These are phyloP conservation scores for Saturnispora bothae DNA, from an alignment of 805 yeast species.

Conservation along the genomic window DNA sequence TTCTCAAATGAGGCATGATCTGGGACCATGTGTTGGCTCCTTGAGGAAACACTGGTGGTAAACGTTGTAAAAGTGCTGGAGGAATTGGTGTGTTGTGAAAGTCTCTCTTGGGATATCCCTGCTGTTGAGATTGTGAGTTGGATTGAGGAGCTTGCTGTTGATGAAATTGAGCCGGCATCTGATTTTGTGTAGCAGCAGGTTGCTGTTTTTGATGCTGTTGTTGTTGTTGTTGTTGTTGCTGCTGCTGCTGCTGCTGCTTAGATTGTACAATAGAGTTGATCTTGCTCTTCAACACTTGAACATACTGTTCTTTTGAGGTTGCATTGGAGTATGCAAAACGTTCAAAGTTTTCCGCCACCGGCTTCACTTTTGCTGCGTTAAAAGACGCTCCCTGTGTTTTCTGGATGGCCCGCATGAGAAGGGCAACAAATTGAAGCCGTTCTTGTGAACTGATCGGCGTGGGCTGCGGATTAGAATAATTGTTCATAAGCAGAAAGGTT, in stretches of 20 bases:
- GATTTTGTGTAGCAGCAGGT: no score
- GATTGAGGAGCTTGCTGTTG: slow-evolving; percentile 11
- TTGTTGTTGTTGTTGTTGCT: slow-evolving; percentile 12
- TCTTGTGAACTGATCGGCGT: slow-evolving; percentile 23
- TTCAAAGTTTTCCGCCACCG: slow-evolving; percentile 63
- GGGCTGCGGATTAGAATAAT: slow-evolving; percentile 7
- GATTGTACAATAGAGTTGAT: slow-evolving; percentile 28
- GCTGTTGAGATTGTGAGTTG: slow-evolving; percentile 8
- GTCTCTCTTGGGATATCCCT: slow-evolving; percentile 23
- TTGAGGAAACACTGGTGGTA: slow-evolving; percentile 64
- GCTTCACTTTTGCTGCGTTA: slow-evolving; percentile 32
- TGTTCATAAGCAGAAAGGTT: slow-evolving; percentile 4
- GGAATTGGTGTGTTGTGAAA: slow-evolving; percentile 67
- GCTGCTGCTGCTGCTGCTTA: slow-evolving; percentile 20
- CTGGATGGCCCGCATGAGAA: slow-evolving; percentile 24
- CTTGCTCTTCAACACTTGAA: slow-evolving; percentile 36
- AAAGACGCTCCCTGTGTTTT: slow-evolving; percentile 26
- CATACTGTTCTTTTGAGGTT: slow-evolving; percentile 46
- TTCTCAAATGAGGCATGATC: slow-evolving; percentile 51
- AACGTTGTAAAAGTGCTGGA: slow-evolving; percentile 45
- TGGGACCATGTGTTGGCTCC: slow-evolving; percentile 76
- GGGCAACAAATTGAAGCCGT: slow-evolving; percentile 24
- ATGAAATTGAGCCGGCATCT: slow-evolving; percentile 8
- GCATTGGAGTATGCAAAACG: slow-evolving; percentile 52
- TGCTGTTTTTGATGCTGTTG: slow-evolving; percentile 12